Evolutionary conservation across 2,329 filamentous ascomycete genomes (phyloP), one percentile per base, ranked within the genome.

Genomic region (Alternaria panax): DNA sequence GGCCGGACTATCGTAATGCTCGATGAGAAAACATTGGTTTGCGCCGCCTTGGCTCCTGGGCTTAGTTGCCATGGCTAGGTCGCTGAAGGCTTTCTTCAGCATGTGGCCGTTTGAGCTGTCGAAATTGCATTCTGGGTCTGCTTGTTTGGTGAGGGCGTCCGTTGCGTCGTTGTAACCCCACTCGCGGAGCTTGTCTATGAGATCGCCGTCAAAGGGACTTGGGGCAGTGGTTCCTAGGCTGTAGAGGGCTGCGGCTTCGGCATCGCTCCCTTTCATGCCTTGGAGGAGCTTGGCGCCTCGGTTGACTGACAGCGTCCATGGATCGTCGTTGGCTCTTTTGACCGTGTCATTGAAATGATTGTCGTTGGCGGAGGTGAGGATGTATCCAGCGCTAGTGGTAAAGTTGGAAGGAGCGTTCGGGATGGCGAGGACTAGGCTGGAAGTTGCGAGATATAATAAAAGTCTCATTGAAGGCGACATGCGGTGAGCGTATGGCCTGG

Each of bases 161-260:
- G 24, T 57, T 14, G 60, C 46, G 8, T 65, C 60, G 38, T 65
- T 65, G 34, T 61, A 65, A 5, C 60, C 61, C 63, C 58, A 64
- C n/a, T 57, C 52, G 7, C 32, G 28, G 14, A 65, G 47, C 25
- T 43, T 55, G 11, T 28, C 45, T 18, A 55, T 32, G 18, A 61
- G 57, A 5, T 62, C 46, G 8, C 58, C 63, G 20, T 65, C 60
- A 12, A 57, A 62, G 1, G 34, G n/a, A 4, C 54, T 57, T 41
- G 64, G 55, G 0, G 53, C 61, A 7, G 53, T 59, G 8, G n/a
- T 38, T 9, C 47, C 58, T 36, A 58, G 51, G 1, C 20, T 30
- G 50, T 53, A 65, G 22, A 62, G 43, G 12, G 50, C n/a, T 4
- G 58, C 61, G 2, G 63, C 63, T 25, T 65, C 45, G 1, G 34